Percentiles rank a stretch among this genome's conserved stretches.
Evolutionary conservation across 306 rosid genomes (phyloP).

Genomic region (Quercus variabilis): DNA sequence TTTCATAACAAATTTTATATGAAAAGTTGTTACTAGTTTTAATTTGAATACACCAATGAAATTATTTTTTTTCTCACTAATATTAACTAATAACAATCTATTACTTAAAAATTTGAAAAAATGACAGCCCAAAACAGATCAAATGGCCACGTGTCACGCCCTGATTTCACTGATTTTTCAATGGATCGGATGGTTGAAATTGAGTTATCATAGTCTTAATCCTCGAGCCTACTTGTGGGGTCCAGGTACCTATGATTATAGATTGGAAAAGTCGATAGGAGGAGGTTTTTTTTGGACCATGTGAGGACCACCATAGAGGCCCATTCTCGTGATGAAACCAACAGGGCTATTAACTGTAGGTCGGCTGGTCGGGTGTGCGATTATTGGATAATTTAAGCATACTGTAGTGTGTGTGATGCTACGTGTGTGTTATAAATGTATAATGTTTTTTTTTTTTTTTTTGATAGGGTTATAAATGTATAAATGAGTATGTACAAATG

Average conservation of each 20-base stretch:
- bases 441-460: no score
- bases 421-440: not conserved
- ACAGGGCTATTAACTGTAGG: conserved; percentile 11
- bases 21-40: no score
- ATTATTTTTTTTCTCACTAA: no score
- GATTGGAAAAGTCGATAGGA: not conserved
- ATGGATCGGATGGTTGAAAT: not conserved
- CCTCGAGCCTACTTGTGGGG: not conserved
- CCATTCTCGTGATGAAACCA: conserved; percentile 1
- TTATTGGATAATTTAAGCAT: not conserved
- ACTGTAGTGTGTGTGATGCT: not conserved
- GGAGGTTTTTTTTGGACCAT: not conserved
- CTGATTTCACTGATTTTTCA: not conserved
- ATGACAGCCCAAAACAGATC: rapidly evolving
- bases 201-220: not conserved
- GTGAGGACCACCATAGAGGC: not conserved
- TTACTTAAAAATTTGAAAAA: no score
- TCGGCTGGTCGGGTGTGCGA: conserved; percentile 27
- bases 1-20: no score
- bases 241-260: not conserved
- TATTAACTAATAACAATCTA: no score
- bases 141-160: not conserved
- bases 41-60: no score
- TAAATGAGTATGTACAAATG: no score
- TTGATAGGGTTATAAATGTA: no score